These are phyloP conservation scores for Mycena albidolilacea DNA, from an alignment of 768 basidiomycete species.

Conservation along the genomic window DNA sequence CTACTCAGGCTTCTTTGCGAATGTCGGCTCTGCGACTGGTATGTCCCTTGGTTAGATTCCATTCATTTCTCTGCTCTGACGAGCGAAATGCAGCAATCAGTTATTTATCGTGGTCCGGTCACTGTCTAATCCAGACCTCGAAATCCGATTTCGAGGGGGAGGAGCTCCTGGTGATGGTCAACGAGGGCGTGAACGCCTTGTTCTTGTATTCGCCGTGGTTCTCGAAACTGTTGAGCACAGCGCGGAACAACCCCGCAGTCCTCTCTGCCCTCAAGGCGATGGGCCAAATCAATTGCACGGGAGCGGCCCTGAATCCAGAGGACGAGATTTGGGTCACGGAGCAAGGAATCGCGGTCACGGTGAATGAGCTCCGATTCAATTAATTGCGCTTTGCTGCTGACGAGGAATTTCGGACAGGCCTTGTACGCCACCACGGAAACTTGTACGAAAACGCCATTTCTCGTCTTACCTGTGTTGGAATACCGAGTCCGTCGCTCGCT, in stretches of 20 bases:
- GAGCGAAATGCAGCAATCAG: conserved; percentile 29
- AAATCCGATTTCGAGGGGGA: conserved; percentile 39
- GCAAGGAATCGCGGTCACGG: conserved; percentile 20
- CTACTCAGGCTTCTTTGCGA: conserved; percentile 12
- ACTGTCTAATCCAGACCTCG: conserved; percentile 43
- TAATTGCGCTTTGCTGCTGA: not conserved
- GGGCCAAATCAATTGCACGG: conserved; percentile 42
- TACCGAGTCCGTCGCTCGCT: too few relatives aligned
- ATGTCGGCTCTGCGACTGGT: conserved; percentile 26
- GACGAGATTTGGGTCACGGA: conserved; percentile 18
- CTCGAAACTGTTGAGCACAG: conserved; percentile 38
- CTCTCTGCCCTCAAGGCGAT: conserved; percentile 35
- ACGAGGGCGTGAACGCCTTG: conserved; percentile 36
- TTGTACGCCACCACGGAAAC: conserved; percentile 34
- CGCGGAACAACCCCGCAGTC: conserved; percentile 26
- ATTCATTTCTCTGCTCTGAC: too few relatives aligned
- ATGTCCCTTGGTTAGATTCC: not conserved
- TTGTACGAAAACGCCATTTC: not conserved
- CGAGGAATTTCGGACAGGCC: not conserved
- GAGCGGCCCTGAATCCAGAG: conserved; percentile 33
- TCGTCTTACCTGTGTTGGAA: too few relatives aligned
- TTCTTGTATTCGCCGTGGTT: conserved; percentile 43
- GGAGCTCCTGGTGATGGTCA: conserved; percentile 43
- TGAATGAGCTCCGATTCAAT: not conserved
- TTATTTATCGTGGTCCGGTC: conserved; percentile 40